Conservation (phyloP, 176 grass and related monocot species). For the Neostapfia colusana region DNA sequence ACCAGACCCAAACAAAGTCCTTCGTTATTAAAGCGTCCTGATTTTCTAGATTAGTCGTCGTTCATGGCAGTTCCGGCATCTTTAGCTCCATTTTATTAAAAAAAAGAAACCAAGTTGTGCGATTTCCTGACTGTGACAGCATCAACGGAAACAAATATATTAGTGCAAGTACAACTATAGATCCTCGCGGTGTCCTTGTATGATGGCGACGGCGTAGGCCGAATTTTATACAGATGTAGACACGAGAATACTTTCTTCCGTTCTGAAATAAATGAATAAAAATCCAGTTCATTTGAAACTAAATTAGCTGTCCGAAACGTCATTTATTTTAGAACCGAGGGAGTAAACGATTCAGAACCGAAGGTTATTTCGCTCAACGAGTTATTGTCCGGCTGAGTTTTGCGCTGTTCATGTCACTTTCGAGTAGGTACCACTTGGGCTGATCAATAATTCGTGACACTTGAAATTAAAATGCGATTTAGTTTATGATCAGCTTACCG, state of each 20-base stretch:
- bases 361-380: constrained; percentile 6
- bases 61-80: too few species aligned
- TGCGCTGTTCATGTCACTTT: constrained; percentile 17
- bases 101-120: background rate
- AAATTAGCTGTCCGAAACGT: too few species aligned
- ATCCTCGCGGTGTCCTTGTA: background rate
- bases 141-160: background rate
- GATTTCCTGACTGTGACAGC: background rate
- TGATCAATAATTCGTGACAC: constrained; percentile 32
- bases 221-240: background rate
- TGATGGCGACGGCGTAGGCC: constrained; percentile 2
- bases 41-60: too few species aligned
- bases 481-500: constrained; percentile 25
- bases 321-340: too few species aligned
- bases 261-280: too few species aligned
- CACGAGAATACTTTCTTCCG: too few species aligned
- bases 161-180: background rate
- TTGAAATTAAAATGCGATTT: constrained; percentile 6
- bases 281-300: too few species aligned
- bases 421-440: background rate
- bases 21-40: too few species aligned
- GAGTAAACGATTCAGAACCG: constrained; percentile 14
- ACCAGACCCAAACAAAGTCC: too few species aligned
- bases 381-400: background rate
- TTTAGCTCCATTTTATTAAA: background rate